Evolutionary conservation across 768 basidiomycete species (phyloP), one percentile per base, ranked within the genome.

Genomic region (Myochromella boudieri): DNA sequence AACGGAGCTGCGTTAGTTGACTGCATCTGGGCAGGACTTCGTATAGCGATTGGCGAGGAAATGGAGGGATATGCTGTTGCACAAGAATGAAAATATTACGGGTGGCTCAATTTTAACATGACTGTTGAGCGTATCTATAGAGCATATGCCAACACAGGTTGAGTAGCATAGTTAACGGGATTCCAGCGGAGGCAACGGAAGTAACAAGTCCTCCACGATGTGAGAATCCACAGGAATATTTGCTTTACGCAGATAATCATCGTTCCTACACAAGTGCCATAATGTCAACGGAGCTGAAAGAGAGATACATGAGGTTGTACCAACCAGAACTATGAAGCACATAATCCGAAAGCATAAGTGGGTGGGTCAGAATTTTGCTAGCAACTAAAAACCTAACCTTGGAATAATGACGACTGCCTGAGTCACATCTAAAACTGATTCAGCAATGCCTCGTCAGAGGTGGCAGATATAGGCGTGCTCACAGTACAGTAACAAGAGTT

Each of bases 361-460:
- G 27, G 39, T 44, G 48, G 42, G 37, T 49, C 36, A 45, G 20
- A 7, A 46, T 15, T n/a, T n/a, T 4, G 14, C 20, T 15, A 44
- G 12, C 27, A 6, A 31, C 5, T 12, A n/a, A n/a, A n/a, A 4
- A 20, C 45, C 58, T 11, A 51, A 91, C 90, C 79, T 95, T 97
- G 44, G 91, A 95, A 64, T 94, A 92, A 72, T 98, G 95, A 44
- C 95, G 74, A 34, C 69, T 82, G 0, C 95, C 95, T 7, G 92
- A 91, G 65, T 98, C 95, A 59, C 93, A 95, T 38, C 88, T 90
- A 38, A 24, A 25, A 4, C 22, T 33, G 33, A 18, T 18, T 54
- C 34, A 54, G 36, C 33, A 8, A 31, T 17, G 43, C 31, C 15
- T 29, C 11, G 18, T 21, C 37, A 32, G 18, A 25, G 6, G 6